These are phyloP conservation scores for Termitomyces sp. DNA, from an alignment of 768 basidiomycete genomes.

Conservation along the genomic window DNA sequence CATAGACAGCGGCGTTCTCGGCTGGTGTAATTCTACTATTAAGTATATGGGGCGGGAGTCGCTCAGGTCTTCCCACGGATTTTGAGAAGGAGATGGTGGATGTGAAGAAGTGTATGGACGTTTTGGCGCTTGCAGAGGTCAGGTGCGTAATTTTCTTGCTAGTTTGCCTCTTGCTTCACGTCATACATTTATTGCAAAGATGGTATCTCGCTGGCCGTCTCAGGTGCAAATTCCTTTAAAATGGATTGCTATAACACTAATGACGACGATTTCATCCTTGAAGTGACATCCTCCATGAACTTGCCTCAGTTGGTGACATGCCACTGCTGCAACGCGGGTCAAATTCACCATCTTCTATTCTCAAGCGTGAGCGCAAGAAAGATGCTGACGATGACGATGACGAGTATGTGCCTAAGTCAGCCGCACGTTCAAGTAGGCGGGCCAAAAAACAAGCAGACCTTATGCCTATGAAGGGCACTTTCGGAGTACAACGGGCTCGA, in stretches of 20 bases:
- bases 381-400: conserved; percentile 32
- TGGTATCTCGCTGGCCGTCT: conserved; percentile 41
- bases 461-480: background rate
- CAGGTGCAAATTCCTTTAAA: conserved; percentile 23
- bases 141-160: conserved; percentile 14
- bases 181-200: conserved; percentile 7
- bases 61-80: conserved; percentile 42
- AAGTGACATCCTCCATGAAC: conserved; percentile 68
- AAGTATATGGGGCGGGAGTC: conserved; percentile 63
- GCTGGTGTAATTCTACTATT: conserved; percentile 55
- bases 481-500: background rate
- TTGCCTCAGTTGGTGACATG: conserved; percentile 64
- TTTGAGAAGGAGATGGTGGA: conserved; percentile 52
- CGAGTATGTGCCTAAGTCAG: background rate
- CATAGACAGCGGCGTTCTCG: conserved; percentile 35
- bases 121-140: conserved; percentile 35
- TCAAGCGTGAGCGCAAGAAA: conserved; percentile 57
- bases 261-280: conserved; percentile 11
- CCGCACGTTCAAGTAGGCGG: background rate
- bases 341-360: conserved; percentile 16
- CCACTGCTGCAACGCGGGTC: conserved; percentile 55
- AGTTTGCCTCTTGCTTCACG: background rate
- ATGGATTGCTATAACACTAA: background rate
- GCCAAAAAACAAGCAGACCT: background rate
- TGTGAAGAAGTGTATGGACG: conserved; percentile 57